Conservation (phyloP, 2,329 filamentous ascomycete genomes). For the Blastomyces silverae region DNA sequence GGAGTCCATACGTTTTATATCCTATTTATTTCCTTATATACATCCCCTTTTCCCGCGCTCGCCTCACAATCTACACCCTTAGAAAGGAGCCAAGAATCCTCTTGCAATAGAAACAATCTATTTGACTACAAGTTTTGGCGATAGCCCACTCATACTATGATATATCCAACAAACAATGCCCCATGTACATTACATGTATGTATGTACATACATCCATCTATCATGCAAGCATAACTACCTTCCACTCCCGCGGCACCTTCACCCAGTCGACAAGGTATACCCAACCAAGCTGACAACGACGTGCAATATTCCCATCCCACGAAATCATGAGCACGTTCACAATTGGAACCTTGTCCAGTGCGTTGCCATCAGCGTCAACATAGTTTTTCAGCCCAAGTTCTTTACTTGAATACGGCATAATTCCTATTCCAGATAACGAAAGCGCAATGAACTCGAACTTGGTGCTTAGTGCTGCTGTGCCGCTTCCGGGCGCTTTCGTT, state of each 20-base stretch:
- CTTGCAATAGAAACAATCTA: neutral
- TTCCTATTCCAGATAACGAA: conserved; percentile 1
- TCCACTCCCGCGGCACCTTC: conserved; percentile 2
- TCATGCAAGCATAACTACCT: neutral
- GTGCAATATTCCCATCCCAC: neutral
- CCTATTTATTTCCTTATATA: neutral
- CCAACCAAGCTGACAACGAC: conserved; percentile 3
- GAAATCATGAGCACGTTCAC: conserved; percentile 4
- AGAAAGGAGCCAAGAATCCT: neutral
- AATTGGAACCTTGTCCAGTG: conserved; percentile 5
- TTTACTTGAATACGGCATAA: neutral
- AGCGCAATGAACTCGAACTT: conserved; percentile 10
- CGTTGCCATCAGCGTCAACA: conserved; percentile 2
- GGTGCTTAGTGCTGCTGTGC: neutral
- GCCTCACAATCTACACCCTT: too few species aligned
- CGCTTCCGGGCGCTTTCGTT: neutral
- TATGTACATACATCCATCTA: too few species aligned
- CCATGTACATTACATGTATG: neutral
- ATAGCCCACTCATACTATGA: neutral
- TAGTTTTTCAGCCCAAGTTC: conserved; percentile 1
- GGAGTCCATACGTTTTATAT: neutral
- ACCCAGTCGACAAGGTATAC: conserved; percentile 6
- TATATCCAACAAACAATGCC: neutral
- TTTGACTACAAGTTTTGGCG: neutral
- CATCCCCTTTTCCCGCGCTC: neutral